Evolutionary conservation across 129 eudicot species (phyloP), one percentile per base, ranked within the genome.

Genomic region (Oenanthe sinensis): DNA sequence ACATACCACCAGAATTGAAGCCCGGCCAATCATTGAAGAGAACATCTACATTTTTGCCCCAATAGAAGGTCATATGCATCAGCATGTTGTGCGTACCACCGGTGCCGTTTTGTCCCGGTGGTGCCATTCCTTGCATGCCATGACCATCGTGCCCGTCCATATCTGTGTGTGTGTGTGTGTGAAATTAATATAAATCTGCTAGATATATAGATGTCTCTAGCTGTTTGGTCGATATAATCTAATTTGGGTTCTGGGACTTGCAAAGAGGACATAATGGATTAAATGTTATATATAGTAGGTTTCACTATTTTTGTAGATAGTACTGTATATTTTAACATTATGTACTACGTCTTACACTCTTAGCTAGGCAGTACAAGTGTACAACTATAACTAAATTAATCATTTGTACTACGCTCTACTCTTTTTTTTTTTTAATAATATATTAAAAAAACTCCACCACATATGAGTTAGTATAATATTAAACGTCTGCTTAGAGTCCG

Each of bases 31-130:
- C 71, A 1, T 30, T 65, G 76, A 93, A 93, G 4, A 93, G 77
- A 39, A 90, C 86, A 37, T 83, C 87, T 1, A 90, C 84, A 77
- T 89, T 78, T 49, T 83, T 84, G 30, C 93, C 97, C 98, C 98
- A 93, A 85, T 83, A 93, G 75, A 93, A 93, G 10, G 91, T 73
- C 98, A 91, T 91, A 84, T 93, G 97, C 98, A 90, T 91, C 97
- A 86, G 78, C 85, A 80, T 77, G 60, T 69, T 54, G 62, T 79
- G 88, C 71, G 19, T 63, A 12, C 40, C 40, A 6, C 2, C 37
- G n/a, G 72, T 67, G 45, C 24, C 73, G 39, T 36, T 69, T 24
- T 58, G 33, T n/a, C 33, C 67, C 33, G 67, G 33, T n/a, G 67
- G 33, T 58, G 67, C 67, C 74, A 17, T 33, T 37, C 74, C 74